Evolutionary conservation across 805 yeast genomes (phyloP).

Genomic region (Clavispora santaluciae): DNA sequence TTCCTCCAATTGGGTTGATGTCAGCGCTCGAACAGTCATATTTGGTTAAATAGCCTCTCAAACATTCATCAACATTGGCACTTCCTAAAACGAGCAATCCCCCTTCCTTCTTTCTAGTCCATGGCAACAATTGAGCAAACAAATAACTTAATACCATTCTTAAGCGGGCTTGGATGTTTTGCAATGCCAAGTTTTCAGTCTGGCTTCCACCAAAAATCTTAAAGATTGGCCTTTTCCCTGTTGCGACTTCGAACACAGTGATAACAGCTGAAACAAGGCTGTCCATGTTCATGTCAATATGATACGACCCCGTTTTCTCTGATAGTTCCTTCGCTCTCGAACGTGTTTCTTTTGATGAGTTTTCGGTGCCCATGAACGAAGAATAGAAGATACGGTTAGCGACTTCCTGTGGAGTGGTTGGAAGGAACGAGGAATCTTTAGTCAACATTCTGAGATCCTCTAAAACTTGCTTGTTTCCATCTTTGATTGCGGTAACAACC

Average conservation of each 20-base stretch:
- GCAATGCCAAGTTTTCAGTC: slow-evolving; percentile 89
- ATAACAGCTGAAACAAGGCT: slow-evolving; percentile 69
- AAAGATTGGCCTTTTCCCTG: slow-evolving; percentile 85
- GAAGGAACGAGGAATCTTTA: slow-evolving; percentile 56
- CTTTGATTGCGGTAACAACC: slow-evolving; percentile 62
- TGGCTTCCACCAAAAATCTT: slow-evolving; percentile 91
- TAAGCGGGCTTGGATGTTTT: slow-evolving; percentile 92
- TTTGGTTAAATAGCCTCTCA: slow-evolving; percentile 92
- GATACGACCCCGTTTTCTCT: slow-evolving; percentile 75
- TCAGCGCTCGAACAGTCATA: slow-evolving; percentile 98
- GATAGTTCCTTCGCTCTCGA: slow-evolving; percentile 76
- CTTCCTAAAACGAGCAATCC: slow-evolving; percentile 90
- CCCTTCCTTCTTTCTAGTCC: slow-evolving; percentile 75
- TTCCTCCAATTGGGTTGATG: slow-evolving; percentile 97
- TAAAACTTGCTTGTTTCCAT: slow-evolving; percentile 74
- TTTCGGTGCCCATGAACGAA: slow-evolving; percentile 92
- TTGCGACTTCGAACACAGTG: slow-evolving; percentile 75
- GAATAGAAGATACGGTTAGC: slow-evolving; percentile 79
- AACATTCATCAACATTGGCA: slow-evolving; percentile 95
- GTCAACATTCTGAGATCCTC: slow-evolving; percentile 69
- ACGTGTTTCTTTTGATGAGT: slow-evolving; percentile 87
- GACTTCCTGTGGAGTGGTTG: slow-evolving; percentile 69
- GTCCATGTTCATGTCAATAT: slow-evolving; percentile 91
- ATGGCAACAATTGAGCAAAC: slow-evolving; percentile 91
- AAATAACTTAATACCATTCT: slow-evolving; percentile 93